These are phyloP conservation scores for Paraconiothyrium brasiliense DNA, from an alignment of 2,329 filamentous ascomycete genomes.

Conservation along the genomic window DNA sequence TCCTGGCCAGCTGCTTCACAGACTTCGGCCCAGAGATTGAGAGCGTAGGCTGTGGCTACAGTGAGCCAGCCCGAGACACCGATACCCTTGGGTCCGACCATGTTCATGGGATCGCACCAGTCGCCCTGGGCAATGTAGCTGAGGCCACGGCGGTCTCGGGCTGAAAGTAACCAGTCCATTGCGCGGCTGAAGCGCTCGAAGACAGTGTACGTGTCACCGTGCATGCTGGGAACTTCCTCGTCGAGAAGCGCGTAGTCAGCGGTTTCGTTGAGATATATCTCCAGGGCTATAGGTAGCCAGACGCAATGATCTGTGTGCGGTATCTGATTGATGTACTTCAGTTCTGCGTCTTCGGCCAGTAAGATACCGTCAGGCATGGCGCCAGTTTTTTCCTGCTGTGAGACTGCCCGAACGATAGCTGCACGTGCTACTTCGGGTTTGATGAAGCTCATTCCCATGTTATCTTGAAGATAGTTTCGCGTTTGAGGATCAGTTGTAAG, in stretches of 20 bases:
- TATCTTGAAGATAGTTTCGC: slow-evolving; percentile 68
- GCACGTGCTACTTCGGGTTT: slow-evolving; percentile 60
- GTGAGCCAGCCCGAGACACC: slow-evolving; percentile 69
- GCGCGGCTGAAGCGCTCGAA: slow-evolving; percentile 65
- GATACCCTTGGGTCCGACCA: slow-evolving; percentile 67
- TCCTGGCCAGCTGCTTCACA: slow-evolving; percentile 57
- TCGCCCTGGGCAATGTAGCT: slow-evolving; percentile 68
- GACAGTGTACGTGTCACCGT: slow-evolving; percentile 60
- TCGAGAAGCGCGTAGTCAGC: slow-evolving; percentile 62
- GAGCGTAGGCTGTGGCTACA: slow-evolving; percentile 63
- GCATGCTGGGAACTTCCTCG: slow-evolving; percentile 53
- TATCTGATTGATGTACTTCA: slow-evolving; percentile 70
- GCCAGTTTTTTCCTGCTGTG: slow-evolving; percentile 64
- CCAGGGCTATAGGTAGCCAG: slow-evolving; percentile 65
- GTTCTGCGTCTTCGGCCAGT: slow-evolving; percentile 62
- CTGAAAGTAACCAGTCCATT: slow-evolving; percentile 65
- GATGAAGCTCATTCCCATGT: slow-evolving; percentile 69
- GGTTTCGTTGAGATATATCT: slow-evolving; percentile 65
- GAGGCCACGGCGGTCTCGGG: slow-evolving; percentile 63
- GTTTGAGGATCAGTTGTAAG: slow-evolving; percentile 68
- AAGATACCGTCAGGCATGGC: slow-evolving; percentile 68
- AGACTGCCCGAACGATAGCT: slow-evolving; percentile 60
- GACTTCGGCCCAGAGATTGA: slow-evolving; percentile 63
- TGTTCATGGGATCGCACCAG: slow-evolving; percentile 71
- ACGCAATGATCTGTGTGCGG: slow-evolving; percentile 69